Base-by-base conservation (phyloP, 1,284 basidiomycete genomes). In the Papiliotrema flavescens region DNA sequence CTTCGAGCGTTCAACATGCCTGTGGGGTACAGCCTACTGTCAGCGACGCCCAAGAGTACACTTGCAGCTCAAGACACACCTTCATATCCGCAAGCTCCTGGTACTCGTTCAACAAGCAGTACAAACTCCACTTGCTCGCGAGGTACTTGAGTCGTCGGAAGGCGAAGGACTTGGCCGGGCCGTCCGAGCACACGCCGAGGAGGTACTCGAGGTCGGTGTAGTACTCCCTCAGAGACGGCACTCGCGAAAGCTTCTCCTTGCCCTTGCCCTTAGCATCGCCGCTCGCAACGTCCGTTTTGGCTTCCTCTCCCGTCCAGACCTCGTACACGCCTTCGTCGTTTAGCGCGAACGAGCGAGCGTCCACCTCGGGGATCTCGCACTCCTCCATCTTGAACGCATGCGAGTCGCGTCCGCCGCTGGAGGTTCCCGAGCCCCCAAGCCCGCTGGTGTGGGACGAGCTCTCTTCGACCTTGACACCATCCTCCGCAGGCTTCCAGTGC, bases 21-120 rank as follows among this genome's bases (percentile, higher is more conserved):
- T 82, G 74, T 89, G 87, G 19, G 86, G 84, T 20, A 89, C 86
- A 47, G 83, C 80, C 85, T 87, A 65, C 34, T 23, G 47, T 34
- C 44, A 43, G 24, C 44, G n/a, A 32, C 28, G 11, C 11, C 28
- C 36, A 26, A 22, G 26, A 15, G 3, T 14, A 15, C 54, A 50
- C 32, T 7, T 32, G 23, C 11, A 3, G 40, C 4, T 23, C 23
- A 24, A 11, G 19, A 53, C 62, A 54, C 40, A 71, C 67, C 83
- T 99, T 98, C 90, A 98, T 97, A 67, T 95, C 92, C 2, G 91
- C 88, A 58, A 96, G 74, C 71, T 99, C 95, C 66, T 94, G 88
- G 65, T 89, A 90, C 74, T 98, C 95, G 64, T 98, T 96, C 63
- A 98, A 78, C 14, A 99, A 80, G 44, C 82, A 84, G 73, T 97